These are phyloP conservation scores for Tuctoria greenei DNA, from an alignment of 176 grass and related monocot species.

Conservation along the genomic window DNA sequence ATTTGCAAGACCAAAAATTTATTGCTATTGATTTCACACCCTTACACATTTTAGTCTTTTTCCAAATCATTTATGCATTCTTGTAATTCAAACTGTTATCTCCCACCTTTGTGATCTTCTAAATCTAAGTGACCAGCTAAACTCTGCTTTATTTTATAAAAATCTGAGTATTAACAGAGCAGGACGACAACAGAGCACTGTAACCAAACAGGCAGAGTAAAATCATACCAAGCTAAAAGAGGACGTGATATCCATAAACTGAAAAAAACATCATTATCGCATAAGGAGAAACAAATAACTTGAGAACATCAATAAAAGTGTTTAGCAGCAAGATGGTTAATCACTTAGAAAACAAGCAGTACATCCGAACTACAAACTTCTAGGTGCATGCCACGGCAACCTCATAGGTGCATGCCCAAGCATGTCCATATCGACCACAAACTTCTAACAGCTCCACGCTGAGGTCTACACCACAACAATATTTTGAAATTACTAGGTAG, in stretches of 20 bases:
- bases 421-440: no score
- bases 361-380: neutral
- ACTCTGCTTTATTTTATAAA: neutral
- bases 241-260: no score
- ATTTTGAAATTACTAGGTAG: no score
- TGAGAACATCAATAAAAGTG: no score
- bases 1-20: neutral
- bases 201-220: neutral
- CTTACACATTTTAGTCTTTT: neutral
- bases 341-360: conserved; percentile 3
- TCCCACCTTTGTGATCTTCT: neutral
- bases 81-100: neutral
- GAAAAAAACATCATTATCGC: no score
- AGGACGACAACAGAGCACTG: conserved; percentile 13
- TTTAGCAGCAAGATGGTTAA: neutral
- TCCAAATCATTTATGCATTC: conserved; percentile 14
- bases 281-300: no score
- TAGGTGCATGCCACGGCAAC: no score
- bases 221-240: no score
- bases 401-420: no score
- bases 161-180: neutral
- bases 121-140: neutral
- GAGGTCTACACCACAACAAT: no score
- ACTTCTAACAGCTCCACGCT: no score
- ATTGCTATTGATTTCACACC: neutral